Percentiles rank a stretch among this genome's conserved stretches.
These are phyloP conservation scores for Termitomyces sp. DNA, from an alignment of 768 basidiomycete genomes.

Conservation along the genomic window DNA sequence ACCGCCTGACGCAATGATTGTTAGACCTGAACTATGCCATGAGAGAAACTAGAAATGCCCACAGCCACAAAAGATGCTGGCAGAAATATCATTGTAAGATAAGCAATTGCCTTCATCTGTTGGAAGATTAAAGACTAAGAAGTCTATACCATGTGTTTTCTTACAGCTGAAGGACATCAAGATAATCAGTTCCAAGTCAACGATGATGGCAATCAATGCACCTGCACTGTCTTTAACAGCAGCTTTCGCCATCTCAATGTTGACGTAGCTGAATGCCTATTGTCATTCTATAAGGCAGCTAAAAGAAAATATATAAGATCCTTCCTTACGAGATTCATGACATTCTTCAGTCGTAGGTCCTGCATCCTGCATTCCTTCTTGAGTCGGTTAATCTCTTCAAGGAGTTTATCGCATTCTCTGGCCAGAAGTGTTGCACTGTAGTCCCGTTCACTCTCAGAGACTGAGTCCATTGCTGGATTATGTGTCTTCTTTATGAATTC, in stretches of 20 bases:
- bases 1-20: slow-evolving; percentile 29
- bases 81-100: slow-evolving; percentile 57
- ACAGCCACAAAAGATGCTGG: slow-evolving; percentile 52
- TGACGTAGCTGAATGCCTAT: slow-evolving; percentile 56
- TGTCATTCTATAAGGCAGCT: background rate
- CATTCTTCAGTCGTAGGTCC: slow-evolving; percentile 44
- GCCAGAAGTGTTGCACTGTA: slow-evolving; percentile 29
- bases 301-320: background rate
- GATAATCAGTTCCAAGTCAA: background rate
- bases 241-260: slow-evolving; percentile 51
- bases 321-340: slow-evolving; percentile 42
- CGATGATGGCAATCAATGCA: slow-evolving; percentile 15
- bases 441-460: slow-evolving; percentile 21
- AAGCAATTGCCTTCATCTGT: slow-evolving; percentile 54
- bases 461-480: slow-evolving; percentile 45
- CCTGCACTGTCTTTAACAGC: slow-evolving; percentile 45
- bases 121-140: background rate
- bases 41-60: slow-evolving; percentile 7
- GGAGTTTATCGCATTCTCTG: slow-evolving; percentile 44
- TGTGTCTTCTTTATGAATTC: slow-evolving; percentile 35
- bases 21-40: background rate
- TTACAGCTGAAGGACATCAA: slow-evolving; percentile 16
- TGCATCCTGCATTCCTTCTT: slow-evolving; percentile 36
- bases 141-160: background rate
- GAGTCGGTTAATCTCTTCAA: slow-evolving; percentile 45